Evolutionary conservation across 176 grass and related monocot species (phyloP).

Genomic region (Juncus effusus): DNA sequence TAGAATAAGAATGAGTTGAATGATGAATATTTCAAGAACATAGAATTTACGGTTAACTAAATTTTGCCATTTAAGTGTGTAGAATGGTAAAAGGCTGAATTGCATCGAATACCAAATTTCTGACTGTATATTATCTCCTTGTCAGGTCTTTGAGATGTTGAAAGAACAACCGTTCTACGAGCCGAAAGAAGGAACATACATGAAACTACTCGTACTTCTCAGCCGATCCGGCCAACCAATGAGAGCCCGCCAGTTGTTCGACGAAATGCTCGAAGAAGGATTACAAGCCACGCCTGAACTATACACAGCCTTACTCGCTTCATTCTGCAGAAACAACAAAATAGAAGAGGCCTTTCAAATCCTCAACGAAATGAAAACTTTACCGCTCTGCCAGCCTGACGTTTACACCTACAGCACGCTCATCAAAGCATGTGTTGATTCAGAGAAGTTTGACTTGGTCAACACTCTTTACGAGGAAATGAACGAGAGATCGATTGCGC

Average conservation of each 20-base stretch:
- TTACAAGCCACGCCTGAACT: constrained; percentile 53
- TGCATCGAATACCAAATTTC: not conserved
- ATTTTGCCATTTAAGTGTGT: too few relatives aligned
- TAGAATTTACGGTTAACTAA: too few relatives aligned
- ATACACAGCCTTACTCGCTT: constrained; percentile 68
- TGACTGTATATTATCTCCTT: constrained; percentile 2
- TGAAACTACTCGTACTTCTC: constrained; percentile 72
- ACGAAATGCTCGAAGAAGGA: constrained; percentile 56
- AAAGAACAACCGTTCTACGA: constrained; percentile 74
- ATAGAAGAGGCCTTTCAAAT: constrained; percentile 63
- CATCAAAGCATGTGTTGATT: constrained; percentile 69
- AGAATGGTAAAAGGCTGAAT: not conserved
- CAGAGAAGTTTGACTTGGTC: constrained; percentile 53
- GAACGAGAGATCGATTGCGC: constrained; percentile 46
- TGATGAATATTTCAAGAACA: too few relatives aligned
- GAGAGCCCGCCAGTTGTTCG: constrained; percentile 50
- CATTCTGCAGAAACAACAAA: constrained; percentile 52
- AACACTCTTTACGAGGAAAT: constrained; percentile 69
- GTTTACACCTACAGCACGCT: constrained; percentile 87
- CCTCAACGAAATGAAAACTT: constrained; percentile 56
- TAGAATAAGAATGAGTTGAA: too few relatives aligned
- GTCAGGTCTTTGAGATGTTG: constrained; percentile 73
- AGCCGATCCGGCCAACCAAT: constrained; percentile 55
- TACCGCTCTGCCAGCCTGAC: constrained; percentile 68
- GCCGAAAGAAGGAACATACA: constrained; percentile 79